phyloP scores from a whole-genome alignment of 345 rosid genomes.

The Melaleuca quinquenervia region DNA sequence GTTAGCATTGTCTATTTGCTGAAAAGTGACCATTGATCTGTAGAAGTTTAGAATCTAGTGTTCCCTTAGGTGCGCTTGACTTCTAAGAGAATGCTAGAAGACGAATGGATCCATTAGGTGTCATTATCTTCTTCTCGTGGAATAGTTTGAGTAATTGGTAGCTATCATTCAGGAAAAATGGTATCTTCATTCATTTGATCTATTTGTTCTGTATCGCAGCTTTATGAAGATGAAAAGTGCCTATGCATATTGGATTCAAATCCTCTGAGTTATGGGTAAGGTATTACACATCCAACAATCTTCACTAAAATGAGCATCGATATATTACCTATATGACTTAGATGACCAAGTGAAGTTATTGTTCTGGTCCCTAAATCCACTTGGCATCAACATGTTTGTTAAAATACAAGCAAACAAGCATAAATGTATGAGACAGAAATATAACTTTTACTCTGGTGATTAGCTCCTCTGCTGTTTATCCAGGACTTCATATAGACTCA shows the following conservation, averaged over 20 bases:
- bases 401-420: not conserved
- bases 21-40: not conserved
- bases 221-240: slow-evolving; percentile 86
- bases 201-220: slow-evolving; percentile 20
- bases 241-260: slow-evolving; percentile 75
- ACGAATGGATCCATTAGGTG: not conserved
- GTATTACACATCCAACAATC: slow-evolving; percentile 19
- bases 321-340: not conserved
- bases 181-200: not conserved
- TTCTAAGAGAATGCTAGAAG: not conserved
- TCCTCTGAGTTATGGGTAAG: slow-evolving; percentile 85
- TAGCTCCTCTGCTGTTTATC: not conserved
- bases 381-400: not conserved
- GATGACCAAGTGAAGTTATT: not conserved
- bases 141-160: not conserved
- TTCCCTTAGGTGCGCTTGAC: not conserved
- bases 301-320: not conserved
- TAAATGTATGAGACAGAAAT: not conserved
- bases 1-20: not conserved
- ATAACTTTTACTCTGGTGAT: not conserved
- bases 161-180: not conserved
- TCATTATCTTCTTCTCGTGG: not conserved
- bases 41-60: not conserved
- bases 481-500: not conserved
- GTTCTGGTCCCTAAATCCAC: not conserved